Evolutionary conservation across 176 grass and related monocot genomes (phyloP), one percentile per base, ranked within the genome.

Genomic region (Carex littledalei): DNA sequence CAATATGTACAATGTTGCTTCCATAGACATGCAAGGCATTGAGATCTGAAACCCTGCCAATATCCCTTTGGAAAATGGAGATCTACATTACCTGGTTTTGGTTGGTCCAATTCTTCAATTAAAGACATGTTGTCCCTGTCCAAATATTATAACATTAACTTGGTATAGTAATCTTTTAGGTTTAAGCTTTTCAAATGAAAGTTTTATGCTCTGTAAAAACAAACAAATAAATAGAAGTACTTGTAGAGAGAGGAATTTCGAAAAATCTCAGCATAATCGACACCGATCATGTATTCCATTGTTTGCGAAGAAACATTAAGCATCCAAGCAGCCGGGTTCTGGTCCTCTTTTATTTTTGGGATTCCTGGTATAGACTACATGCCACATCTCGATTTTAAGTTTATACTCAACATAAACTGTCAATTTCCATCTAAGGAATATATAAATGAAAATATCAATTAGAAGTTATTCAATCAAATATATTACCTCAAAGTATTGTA

Each of bases 281-380:
- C 87, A 67, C 84, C 86, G 63, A 88, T 88, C 37, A 63, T 77
- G 74, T 92, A 92, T 91, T 97, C 94, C 85, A 91, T 92, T 80
- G 67, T 84, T 29, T 87, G 88, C 4, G 94, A 94, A 84, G 88
- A 92, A 74, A 97, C 88, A 78, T 92, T 91, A 73, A 94, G 82
- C 89, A 97, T 78, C 94, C 94, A 97, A 81, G 89, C 87, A 87
- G 92, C 92, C 64, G 94, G 94, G 60, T 97, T 97, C 90, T 97
- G 88, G 24, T 87, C 90, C 59, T 88, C 22, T 66, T 86, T 94
- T 68, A 97, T 94, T 85, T 79, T 92, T 85, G 90, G 90, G 80
- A 97, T 92, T 15, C 89, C 92, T 85, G 92, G 90, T 77, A 98
- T 94, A 83, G 86, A 85, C 95, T 98, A 86, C 77, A 66, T 63